Evolutionary conservation across 805 yeast genomes (phyloP), one percentile per base, ranked within the genome.

Genomic region (Candida saitoana): DNA sequence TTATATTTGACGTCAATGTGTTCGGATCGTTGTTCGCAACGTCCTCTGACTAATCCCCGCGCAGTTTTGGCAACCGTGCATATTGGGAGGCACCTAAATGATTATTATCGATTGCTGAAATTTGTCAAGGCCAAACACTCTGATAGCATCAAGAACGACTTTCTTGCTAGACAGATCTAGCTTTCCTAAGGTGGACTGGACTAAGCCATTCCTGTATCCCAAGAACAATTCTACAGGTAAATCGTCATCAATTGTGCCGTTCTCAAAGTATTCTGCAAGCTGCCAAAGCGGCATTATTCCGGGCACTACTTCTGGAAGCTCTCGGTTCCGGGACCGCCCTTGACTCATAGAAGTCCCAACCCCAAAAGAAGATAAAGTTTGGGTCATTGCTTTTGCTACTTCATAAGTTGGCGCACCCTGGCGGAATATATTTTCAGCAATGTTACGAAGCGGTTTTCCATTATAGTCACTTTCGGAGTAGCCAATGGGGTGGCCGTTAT

Each of bases 211-310:
- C 18, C 18, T 18, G 14, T 16, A 6, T 12, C 37, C 12, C n/a
- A 25, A 36, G 43, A 40, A 47, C n/a, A 48, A 37, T 34, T 36
- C 31, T 7, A 49, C 52, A 19, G 47, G 46, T 11, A 52, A 43
- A 5, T 49, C 51, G n/a, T 50, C 41, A 24, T 47, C 50, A 5
- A 60, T 39, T 3, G 19, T 49, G 2, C 64, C 66, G 9, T 49
- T 44, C 32, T 60, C 57, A 25, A 71, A 47, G 57, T 67, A 49
- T 14, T 62, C 60, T n/a, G 56, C 39, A 12, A 77, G 45, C 48
- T 77, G 80, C 60, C 60, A 52, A 22, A 77, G 38, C 1, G 83
- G 79, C 8, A 74, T 49, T 3, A 74, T 45, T 0, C 84, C 84
- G 0, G 83, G 81, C 2, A 71, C 51, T 3, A 77, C 75, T 8